These are phyloP conservation scores for Boletus smithii DNA, from an alignment of 1,284 basidiomycete species.

Conservation along the genomic window DNA sequence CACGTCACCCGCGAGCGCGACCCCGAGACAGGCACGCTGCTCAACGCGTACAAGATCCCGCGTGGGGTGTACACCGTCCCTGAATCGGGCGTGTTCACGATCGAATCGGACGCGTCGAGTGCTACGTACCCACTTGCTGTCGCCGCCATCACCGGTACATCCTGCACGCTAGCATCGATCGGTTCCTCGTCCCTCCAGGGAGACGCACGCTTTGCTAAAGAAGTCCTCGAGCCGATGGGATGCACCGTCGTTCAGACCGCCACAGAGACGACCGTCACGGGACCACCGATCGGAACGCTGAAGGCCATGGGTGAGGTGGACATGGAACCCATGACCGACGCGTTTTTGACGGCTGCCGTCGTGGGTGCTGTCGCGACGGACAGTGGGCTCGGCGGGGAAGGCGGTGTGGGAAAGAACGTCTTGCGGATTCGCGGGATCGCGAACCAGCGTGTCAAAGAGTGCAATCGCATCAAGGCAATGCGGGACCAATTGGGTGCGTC, in stretches of 20 bases:
- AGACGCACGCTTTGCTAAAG: constrained; percentile 92
- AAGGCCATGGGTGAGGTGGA: constrained; percentile 68
- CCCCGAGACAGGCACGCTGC: constrained; percentile 53
- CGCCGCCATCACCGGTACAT: constrained; percentile 93
- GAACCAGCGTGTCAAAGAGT: constrained; percentile 98
- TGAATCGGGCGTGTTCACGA: constrained; percentile 62
- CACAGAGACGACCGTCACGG: constrained; percentile 89
- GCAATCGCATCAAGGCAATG: constrained; percentile 96
- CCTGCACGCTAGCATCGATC: constrained; percentile 91
- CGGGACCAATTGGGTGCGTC: constrained; percentile 82
- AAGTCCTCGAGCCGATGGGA: constrained; percentile 94
- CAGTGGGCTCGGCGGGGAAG: constrained; percentile 34
- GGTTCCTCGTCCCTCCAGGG: constrained; percentile 91
- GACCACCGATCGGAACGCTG: constrained; percentile 83
- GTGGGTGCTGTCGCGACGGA: constrained; percentile 80
- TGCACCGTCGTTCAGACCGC: constrained; percentile 87
- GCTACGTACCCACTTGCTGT: constrained; percentile 97
- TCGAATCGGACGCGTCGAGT: constrained; percentile 94
- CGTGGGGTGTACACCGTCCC: constrained; percentile 80
- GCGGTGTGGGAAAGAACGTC: constrained; percentile 37
- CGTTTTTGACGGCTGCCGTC: constrained; percentile 93
- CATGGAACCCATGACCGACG: constrained; percentile 99
- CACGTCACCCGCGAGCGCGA: constrained; percentile 72
- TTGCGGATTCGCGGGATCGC: constrained; percentile 94
- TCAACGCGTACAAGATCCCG: constrained; percentile 89